These are phyloP conservation scores for Colletotrichum eremochloae DNA, from an alignment of 2,329 filamentous ascomycete genomes.

Conservation along the genomic window DNA sequence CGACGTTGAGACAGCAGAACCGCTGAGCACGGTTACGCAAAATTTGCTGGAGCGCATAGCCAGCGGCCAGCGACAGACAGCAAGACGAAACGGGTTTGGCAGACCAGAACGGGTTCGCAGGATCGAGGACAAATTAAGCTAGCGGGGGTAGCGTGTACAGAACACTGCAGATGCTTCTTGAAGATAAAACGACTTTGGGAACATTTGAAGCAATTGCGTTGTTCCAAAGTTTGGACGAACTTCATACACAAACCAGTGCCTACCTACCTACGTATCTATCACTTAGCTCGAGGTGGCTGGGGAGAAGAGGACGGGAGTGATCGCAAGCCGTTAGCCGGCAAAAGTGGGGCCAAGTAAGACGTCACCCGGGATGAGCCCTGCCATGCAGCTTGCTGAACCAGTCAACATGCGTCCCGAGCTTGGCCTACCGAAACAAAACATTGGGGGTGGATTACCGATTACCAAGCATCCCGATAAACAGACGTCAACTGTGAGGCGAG, in stretches of 20 bases:
- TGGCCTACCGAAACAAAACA: background rate
- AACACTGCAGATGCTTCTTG: background rate
- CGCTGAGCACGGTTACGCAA: too few species aligned
- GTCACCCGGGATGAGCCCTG: constrained; percentile 16
- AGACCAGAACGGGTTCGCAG: background rate
- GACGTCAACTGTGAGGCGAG: constrained; percentile 14
- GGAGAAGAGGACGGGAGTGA: constrained; percentile 8
- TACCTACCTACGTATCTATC: too few species aligned
- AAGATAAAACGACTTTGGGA: background rate
- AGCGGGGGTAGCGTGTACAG: background rate
- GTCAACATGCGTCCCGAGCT: constrained; percentile 15
- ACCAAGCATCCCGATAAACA: constrained; percentile 34
- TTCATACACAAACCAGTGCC: background rate
- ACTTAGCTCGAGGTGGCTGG: background rate
- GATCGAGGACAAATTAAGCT: background rate
- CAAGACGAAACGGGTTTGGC: background rate
- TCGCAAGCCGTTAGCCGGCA: constrained; percentile 4
- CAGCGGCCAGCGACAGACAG: background rate
- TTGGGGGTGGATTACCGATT: constrained; percentile 37
- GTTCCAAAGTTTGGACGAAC: constrained; percentile 11
- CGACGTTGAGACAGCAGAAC: background rate
- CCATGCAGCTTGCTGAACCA: background rate
- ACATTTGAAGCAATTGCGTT: background rate
- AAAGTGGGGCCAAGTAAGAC: constrained; percentile 18
- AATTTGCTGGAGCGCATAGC: background rate